Evolutionary conservation across 129 eudicot genomes (phyloP).

Genomic region (Kitagawia praeruptora): DNA sequence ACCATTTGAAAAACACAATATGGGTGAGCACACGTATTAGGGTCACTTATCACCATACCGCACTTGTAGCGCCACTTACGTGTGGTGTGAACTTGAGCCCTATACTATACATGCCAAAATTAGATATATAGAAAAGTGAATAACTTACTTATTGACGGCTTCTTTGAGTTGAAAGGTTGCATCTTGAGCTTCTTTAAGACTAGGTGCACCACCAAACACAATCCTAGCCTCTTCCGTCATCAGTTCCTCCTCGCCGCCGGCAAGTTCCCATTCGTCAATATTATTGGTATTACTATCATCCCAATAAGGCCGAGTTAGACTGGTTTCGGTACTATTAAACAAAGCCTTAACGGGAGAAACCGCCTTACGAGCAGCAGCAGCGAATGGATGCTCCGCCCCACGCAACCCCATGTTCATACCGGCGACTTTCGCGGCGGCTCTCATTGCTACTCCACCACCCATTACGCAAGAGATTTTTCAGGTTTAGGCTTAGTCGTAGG

Average conservation of each 20-base stretch:
- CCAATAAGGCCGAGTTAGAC: background rate
- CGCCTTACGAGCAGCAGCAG: background rate
- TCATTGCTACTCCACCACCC: conserved; percentile 4
- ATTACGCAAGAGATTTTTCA: background rate
- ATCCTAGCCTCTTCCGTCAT: background rate
- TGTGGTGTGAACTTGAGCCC: too few relatives aligned
- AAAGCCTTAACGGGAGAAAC: background rate
- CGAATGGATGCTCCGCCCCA: background rate
- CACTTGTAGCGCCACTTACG: too few relatives aligned
- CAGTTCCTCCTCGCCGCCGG: conserved; percentile 1
- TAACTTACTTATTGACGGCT: background rate
- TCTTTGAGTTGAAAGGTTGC: background rate
- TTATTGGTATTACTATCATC: background rate
- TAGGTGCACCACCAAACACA: background rate
- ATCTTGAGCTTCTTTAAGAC: background rate
- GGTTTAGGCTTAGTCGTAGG: background rate
- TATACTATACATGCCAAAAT: too few relatives aligned
- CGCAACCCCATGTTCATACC: background rate
- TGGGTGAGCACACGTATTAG: too few relatives aligned
- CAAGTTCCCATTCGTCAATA: background rate
- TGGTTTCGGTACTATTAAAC: background rate
- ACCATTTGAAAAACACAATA: too few relatives aligned
- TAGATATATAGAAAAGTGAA: too few relatives aligned
- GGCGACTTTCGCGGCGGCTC: background rate
- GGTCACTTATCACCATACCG: too few relatives aligned